A percentile compares a stretch with the other conserved stretches of the same genome.
phyloP scores from a whole-genome alignment of 768 basidiomycete genomes.

The Chalciporus sphaerocephalus region DNA sequence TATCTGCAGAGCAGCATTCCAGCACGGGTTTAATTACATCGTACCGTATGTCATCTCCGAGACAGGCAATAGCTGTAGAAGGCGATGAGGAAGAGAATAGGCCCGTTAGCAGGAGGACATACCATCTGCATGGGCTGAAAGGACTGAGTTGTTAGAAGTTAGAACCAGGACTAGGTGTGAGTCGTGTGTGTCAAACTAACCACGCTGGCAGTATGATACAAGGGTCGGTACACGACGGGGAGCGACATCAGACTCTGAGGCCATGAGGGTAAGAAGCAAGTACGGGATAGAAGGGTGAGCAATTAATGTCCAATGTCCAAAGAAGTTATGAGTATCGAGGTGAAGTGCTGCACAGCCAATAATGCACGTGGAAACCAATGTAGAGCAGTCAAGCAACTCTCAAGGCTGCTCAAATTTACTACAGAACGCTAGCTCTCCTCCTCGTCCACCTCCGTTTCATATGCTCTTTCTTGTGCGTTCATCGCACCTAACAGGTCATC shows the following conservation, averaged over 20 bases:
- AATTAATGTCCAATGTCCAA: too few relatives aligned
- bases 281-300: background rate
- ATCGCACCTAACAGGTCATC: constrained; percentile 82
- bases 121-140: constrained; percentile 59
- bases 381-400: constrained; percentile 5
- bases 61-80: constrained; percentile 52
- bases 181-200: constrained; percentile 45
- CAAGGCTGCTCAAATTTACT: constrained; percentile 17
- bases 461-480: constrained; percentile 65
- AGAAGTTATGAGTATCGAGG: background rate
- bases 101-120: constrained; percentile 21
- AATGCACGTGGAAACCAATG: background rate
- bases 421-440: constrained; percentile 8
- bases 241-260: constrained; percentile 31
- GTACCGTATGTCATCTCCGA: constrained; percentile 60
- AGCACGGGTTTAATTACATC: constrained; percentile 69
- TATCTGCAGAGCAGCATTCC: constrained; percentile 66
- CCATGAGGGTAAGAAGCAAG: constrained; percentile 23
- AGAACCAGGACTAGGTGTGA: background rate
- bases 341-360: constrained; percentile 11
- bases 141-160: constrained; percentile 40
- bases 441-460: constrained; percentile 38
- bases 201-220: constrained; percentile 67
- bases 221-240: constrained; percentile 54
- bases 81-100: constrained; percentile 1